These are phyloP conservation scores for Inga laurina DNA, from an alignment of 306 rosid genomes.

Conservation along the genomic window DNA sequence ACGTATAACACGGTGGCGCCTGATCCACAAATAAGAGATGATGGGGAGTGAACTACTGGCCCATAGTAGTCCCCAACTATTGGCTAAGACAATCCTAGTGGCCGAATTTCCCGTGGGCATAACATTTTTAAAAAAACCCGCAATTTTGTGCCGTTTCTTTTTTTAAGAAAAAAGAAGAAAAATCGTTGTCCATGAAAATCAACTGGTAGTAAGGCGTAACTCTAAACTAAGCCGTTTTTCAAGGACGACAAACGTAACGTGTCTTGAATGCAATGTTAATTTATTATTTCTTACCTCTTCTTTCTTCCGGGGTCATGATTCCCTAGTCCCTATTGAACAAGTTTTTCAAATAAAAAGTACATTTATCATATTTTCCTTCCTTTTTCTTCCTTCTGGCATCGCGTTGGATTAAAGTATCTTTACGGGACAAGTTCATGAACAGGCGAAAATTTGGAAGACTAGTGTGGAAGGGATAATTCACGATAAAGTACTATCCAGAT, in stretches of 20 bases:
- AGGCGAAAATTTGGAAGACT: neutral
- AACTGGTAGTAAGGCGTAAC: neutral
- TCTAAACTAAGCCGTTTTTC: neutral
- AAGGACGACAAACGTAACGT: neutral
- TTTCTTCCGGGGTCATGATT: neutral
- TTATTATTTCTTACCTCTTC: neutral
- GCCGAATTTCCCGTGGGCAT: neutral
- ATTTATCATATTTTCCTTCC: neutral
- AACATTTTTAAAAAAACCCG: too few relatives aligned
- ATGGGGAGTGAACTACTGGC: neutral
- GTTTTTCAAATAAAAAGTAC: neutral
- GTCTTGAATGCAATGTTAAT: slow-evolving; percentile 8
- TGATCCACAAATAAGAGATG: neutral
- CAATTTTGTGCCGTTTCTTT: neutral
- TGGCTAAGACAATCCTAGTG: neutral
- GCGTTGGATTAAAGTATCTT: neutral
- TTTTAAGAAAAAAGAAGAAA: neutral
- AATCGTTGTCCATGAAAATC: neutral
- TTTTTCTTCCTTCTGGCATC: neutral
- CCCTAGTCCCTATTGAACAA: neutral
- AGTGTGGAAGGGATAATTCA: neutral
- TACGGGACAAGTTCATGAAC: neutral
- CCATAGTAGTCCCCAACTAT: neutral
- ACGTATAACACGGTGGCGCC: neutral
- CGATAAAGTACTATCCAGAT: neutral